Percentiles rank a stretch among this genome's conserved stretches.
Evolutionary conservation across 768 basidiomycete species (phyloP).

Genomic region (Serendipita sp.): DNA sequence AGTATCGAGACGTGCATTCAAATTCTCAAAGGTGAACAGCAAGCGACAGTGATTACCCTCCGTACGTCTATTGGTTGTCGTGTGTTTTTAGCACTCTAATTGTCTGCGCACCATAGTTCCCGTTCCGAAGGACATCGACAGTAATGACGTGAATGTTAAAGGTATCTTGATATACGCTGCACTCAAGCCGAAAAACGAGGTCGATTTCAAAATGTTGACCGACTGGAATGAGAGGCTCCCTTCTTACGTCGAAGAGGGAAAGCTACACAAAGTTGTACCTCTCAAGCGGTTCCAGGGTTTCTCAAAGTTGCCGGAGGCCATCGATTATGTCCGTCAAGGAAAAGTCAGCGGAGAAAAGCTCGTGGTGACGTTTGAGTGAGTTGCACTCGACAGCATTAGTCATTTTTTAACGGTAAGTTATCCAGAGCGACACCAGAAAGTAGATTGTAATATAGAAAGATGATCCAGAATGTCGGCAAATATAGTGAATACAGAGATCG

Average conservation of each 20-base stretch:
- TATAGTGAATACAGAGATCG: background rate
- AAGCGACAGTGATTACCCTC: background rate
- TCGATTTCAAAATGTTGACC: background rate
- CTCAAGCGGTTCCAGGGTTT: background rate
- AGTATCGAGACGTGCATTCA: background rate
- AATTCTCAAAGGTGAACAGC: background rate
- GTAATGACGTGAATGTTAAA: background rate
- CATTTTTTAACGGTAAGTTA: background rate
- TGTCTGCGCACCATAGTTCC: background rate
- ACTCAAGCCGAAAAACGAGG: slow-evolving; percentile 8
- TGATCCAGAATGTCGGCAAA: background rate
- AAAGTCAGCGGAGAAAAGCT: background rate
- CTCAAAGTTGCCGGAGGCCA: background rate
- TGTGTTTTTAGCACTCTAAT: background rate
- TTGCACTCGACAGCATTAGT: background rate
- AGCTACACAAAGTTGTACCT: slow-evolving; percentile 2
- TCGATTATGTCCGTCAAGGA: slow-evolving; percentile 5
- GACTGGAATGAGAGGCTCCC: slow-evolving; percentile 4
- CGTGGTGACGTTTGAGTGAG: background rate
- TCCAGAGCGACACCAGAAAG: background rate
- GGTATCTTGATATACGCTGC: slow-evolving; percentile 4
- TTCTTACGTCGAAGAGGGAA: background rate
- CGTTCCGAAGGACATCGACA: background rate
- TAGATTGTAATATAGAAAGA: background rate
- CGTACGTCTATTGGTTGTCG: background rate